Conservation (phyloP, 2,329 filamentous ascomycete genomes). For the Penicillium vulpinum region DNA sequence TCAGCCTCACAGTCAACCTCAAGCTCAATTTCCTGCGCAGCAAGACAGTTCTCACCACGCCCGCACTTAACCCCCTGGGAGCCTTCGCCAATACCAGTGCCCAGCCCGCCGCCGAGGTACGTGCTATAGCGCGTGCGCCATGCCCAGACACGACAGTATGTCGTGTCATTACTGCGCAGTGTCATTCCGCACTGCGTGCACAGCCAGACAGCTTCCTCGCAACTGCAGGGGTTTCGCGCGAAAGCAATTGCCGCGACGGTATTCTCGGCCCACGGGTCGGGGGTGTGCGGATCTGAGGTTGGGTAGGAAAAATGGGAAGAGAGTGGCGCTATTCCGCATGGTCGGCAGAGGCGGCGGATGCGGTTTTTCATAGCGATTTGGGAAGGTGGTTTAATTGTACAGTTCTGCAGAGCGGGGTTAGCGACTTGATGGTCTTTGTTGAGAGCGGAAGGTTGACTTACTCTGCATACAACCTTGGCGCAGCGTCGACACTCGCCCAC, state of each 20-base stretch:
- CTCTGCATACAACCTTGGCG: slow-evolving; percentile 74
- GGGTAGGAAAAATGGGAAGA: slow-evolving; percentile 28
- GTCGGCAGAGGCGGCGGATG: slow-evolving; percentile 76
- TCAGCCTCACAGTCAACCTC: slow-evolving; percentile 85
- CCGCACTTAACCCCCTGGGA: slow-evolving; percentile 87
- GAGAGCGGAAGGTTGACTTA: slow-evolving; percentile 49
- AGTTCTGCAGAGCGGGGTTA: slow-evolving; percentile 64
- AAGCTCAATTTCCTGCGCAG: slow-evolving; percentile 72
- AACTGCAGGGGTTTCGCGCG: slow-evolving; percentile 59
- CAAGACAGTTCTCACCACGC: slow-evolving; percentile 73
- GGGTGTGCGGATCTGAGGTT: slow-evolving; percentile 35
- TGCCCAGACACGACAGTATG: slow-evolving; percentile 72
- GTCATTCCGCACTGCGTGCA: slow-evolving; percentile 79
- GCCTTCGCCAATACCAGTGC: slow-evolving; percentile 84
- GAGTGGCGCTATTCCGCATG: slow-evolving; percentile 73
- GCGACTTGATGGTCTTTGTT: neutral
- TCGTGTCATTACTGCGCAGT: slow-evolving; percentile 59
- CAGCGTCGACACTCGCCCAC: slow-evolving; percentile 81
- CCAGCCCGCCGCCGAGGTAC: slow-evolving; percentile 74
- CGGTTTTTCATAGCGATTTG: slow-evolving; percentile 67
- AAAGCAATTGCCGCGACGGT: slow-evolving; percentile 44
- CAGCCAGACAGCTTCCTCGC: slow-evolving; percentile 67
- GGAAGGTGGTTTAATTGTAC: slow-evolving; percentile 78
- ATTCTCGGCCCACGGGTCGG: slow-evolving; percentile 1
- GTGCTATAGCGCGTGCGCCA: slow-evolving; percentile 83